Evolutionary conservation across 2,329 filamentous ascomycete species (phyloP).

Genomic region (Botrytis hyacinthi): DNA sequence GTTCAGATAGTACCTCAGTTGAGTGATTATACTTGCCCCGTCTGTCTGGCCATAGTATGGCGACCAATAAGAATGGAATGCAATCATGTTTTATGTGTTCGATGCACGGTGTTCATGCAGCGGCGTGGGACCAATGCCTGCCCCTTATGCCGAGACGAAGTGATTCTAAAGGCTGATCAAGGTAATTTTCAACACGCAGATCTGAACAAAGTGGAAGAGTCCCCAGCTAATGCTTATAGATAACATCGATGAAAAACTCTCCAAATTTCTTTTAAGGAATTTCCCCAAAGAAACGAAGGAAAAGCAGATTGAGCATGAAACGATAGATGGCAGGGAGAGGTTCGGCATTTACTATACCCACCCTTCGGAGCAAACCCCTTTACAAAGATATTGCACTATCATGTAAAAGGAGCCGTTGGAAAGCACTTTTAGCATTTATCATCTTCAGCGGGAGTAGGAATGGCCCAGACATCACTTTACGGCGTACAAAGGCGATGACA

Average conservation of each 20-base stretch:
- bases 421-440: not conserved
- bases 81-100: constrained; percentile 77
- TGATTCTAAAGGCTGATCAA: constrained; percentile 67
- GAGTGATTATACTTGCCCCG: constrained; percentile 80
- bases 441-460: not conserved
- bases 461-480: not conserved
- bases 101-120: constrained; percentile 79
- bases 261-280: constrained; percentile 69
- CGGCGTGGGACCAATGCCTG: constrained; percentile 65
- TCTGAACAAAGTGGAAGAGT: not conserved
- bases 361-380: constrained; percentile 25
- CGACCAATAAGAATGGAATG: constrained; percentile 76
- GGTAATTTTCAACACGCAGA: constrained; percentile 44
- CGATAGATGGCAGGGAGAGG: constrained; percentile 69
- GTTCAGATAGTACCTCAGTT: constrained; percentile 73
- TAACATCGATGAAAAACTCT: constrained; percentile 67
- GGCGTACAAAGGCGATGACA: not conserved
- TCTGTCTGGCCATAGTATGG: constrained; percentile 78
- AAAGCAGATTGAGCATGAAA: constrained; percentile 70
- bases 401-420: constrained; percentile 46
- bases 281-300: constrained; percentile 70
- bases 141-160: constrained; percentile 71
- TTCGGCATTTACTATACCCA: constrained; percentile 64
- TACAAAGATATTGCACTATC: constrained; percentile 54
- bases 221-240: constrained; percentile 44